Base-by-base conservation (phyloP, 129 eudicot genomes). In the Pseudognaphalium luteoalbum region DNA sequence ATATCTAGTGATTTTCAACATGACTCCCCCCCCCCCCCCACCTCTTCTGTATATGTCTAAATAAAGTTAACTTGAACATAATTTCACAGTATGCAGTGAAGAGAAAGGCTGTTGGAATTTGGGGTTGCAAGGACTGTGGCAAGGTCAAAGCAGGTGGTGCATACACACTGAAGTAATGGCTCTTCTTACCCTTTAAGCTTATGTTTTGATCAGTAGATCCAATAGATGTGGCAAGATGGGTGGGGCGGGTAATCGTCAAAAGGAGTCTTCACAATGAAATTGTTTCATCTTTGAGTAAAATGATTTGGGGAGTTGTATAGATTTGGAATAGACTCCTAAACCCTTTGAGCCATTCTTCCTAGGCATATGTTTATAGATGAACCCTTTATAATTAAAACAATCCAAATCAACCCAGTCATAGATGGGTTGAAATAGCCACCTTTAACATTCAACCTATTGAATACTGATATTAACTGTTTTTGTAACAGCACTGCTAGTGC, bases 71-170 rank as follows among this genome's bases (percentile, higher is more conserved):
- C 25, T 34, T 37, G 30, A 35, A 66, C 4, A 0, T 25, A 12
- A 7, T 66, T 33, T 19, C 15, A 6, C 50, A 66, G 71, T 67
- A 67, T 37, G 54, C 71, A 4, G 71, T 67, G 71, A 67, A 67
- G 51, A 37, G 71, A 39, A 67, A 67, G 54, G 71, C 71, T 19
- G 71, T 67, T 11, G 71, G 71, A 6, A 67, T 67, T 67, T 67
- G 54, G 71, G 71, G 71, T 1, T 67, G 71, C 71, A 67, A 67
- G 71, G 71, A 67, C 28, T 67, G 71, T 67, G 71, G 71, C 71
- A 67, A 67, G 28, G 71, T 67, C 30, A 67, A 67, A n/a, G 71
- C 71, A 17, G 71, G 71, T 17, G 71, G 71, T 67, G 71, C 71
- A 17, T 67, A 67, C 54, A 67, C 71, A 8, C 41, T 67, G 17